Base-by-base conservation (phyloP, 2,329 filamentous ascomycete genomes). In the Pyrenochaeta sp. region DNA sequence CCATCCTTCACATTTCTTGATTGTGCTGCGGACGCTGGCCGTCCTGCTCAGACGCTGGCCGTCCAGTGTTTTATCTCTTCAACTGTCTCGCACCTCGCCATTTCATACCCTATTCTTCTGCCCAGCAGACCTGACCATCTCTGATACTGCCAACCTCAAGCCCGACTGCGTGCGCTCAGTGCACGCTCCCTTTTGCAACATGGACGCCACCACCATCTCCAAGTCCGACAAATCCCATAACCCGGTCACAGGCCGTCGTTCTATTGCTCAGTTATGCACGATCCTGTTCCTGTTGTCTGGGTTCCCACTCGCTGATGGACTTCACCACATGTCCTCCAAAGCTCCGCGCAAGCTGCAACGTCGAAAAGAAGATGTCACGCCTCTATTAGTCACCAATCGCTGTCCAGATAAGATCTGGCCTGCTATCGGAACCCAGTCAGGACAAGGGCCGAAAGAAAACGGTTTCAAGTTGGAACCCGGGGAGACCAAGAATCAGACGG, bases 351-450 rank as follows among this genome's bases (percentile, higher is more conserved):
- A 55, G 41, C 19, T 57, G 17, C 39, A 61, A n/a, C 60, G 58
- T 21, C 55, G 68, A 38, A 69, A 71, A 51, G 41, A 65, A 32
- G 59, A 67, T 32, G 64, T 67, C 18, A 70, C 66, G 1, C 86
- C 87, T 6, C 73, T 94, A 18, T 75, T 83, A 6, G 76, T 94
- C 42, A 86, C 83, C 45, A 95, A 93, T 72, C 78, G 80, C 42
- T 95, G 90, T 61, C 75, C 77, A 7, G 81, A 87, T 14, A 83
- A 81, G 1, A 83, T 94, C 51, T 93, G 87, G 81, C 89, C 90
- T 1, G 90, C 84, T 7, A 82, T 94, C 47, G 80, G 81, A 10
- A 90, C 88, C 0, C 87, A 92, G 61, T 78, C 81, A 32, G 89
- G 89, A 15, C 81, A 80, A 10, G 86, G 85, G 1, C 87, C 89